phyloP scores from a whole-genome alignment of 208 protist species.

The Acanthamoeba sp. region DNA sequence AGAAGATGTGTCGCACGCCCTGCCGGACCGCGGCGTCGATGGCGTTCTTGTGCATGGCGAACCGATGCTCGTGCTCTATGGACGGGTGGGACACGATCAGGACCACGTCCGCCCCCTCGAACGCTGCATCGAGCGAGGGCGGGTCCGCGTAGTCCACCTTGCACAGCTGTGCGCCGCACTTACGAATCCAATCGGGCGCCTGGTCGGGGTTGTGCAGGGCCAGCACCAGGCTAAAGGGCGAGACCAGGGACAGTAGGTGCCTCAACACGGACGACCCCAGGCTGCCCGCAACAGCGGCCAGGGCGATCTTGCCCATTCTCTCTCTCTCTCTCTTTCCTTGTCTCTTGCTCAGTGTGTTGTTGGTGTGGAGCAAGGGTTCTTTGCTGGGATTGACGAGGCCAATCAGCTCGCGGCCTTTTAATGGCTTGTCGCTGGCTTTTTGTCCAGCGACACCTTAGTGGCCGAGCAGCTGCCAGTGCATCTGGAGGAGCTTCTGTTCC shows the following conservation, averaged over 20 bases:
- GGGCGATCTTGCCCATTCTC: background rate
- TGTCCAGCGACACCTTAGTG: background rate
- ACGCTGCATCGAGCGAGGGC: background rate
- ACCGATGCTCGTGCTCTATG: background rate
- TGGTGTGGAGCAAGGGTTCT: too few relatives aligned
- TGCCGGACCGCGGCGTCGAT: background rate
- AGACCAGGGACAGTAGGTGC: background rate
- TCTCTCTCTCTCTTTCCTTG: background rate
- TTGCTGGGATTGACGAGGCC: too few relatives aligned
- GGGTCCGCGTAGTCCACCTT: background rate
- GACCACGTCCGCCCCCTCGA: background rate
- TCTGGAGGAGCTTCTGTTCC: conserved; percentile 47
- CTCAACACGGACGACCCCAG: background rate
- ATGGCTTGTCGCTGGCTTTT: too few relatives aligned
- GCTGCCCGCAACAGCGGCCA: background rate
- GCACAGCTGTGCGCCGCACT: background rate
- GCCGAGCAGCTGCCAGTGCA: conserved; percentile 27
- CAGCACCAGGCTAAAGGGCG: background rate
- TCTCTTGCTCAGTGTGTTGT: too few relatives aligned
- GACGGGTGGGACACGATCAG: background rate
- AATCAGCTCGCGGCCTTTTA: too few relatives aligned
- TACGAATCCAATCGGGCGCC: background rate
- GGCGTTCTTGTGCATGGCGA: conserved; percentile 12
- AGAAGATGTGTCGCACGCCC: conserved; percentile 20
- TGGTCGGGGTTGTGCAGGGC: background rate